Evolutionary conservation across 176 grass and related monocot species (phyloP).

Genomic region (Oryza glaberrima): DNA sequence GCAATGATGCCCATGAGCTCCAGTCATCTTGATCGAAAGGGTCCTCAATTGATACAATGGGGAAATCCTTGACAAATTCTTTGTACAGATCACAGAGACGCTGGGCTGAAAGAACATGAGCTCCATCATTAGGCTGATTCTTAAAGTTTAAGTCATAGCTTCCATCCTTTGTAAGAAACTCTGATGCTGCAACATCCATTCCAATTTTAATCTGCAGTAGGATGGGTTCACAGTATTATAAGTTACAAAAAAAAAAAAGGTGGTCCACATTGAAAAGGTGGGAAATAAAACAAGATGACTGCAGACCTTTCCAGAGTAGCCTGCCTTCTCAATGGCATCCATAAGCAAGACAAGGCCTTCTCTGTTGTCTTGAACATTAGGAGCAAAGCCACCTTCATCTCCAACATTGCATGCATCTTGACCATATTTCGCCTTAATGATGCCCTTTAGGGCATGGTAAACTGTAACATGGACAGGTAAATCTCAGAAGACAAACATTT

Average conservation of each 20-base stretch:
- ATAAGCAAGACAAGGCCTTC: conserved; percentile 97
- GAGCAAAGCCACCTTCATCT: conserved; percentile 98
- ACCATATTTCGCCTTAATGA: conserved; percentile 97
- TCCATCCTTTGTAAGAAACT: conserved; percentile 87
- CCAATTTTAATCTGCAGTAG: conserved; percentile 91
- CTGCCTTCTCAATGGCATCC: conserved; percentile 94
- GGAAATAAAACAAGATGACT: conserved; percentile 4
- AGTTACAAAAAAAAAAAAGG: not conserved
- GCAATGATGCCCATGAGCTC: conserved; percentile 82
- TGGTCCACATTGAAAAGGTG: not conserved
- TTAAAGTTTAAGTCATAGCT: conserved; percentile 95
- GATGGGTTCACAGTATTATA: conserved; percentile 20
- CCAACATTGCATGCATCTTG: conserved; percentile 99
- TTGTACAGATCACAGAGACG: conserved; percentile 74
- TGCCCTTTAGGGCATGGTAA: conserved; percentile 90
- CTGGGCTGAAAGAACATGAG: conserved; percentile 64
- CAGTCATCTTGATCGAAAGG: conserved; percentile 99
- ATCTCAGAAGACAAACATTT: not conserved
- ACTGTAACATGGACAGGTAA: conserved; percentile 48
- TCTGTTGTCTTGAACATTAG: conserved; percentile 98
- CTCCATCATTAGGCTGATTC: conserved; percentile 89
- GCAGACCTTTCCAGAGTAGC: conserved; percentile 83
- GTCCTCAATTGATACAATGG: conserved; percentile 98
- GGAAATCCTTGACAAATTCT: conserved; percentile 87
- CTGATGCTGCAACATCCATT: conserved; percentile 97